Percentiles rank a stretch among this genome's conserved stretches.
Evolutionary conservation across 805 yeast species (phyloP).

Genomic region (Candida sithepensis): DNA sequence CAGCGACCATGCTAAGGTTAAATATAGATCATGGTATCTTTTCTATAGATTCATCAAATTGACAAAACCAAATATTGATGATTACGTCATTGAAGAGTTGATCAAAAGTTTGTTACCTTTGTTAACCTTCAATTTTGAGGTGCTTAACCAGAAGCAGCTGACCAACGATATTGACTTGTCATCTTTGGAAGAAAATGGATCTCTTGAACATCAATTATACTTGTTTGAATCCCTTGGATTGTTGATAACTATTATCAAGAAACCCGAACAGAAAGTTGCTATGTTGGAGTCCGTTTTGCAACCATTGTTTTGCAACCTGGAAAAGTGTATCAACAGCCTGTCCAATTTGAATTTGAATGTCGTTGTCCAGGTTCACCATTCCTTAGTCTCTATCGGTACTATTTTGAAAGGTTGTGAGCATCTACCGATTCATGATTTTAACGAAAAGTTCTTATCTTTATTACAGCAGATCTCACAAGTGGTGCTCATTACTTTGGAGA

Average conservation of each 20-base stretch:
- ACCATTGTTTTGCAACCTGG: conserved; percentile 72
- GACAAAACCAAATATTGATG: conserved; percentile 62
- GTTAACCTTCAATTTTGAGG: conserved; percentile 58
- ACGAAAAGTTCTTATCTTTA: conserved; percentile 28
- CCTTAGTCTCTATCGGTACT: conserved; percentile 85
- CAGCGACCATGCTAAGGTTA: conserved; percentile 67
- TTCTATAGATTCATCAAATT: conserved; percentile 78
- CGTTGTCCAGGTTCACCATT: conserved; percentile 78
- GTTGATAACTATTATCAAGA: conserved; percentile 54
- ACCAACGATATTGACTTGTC: conserved; percentile 32
- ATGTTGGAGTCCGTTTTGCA: conserved; percentile 64
- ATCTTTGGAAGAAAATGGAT: conserved; percentile 49
- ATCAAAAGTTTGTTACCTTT: conserved; percentile 60
- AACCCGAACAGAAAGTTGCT: conserved; percentile 37
- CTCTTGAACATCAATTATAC: conserved; percentile 76
- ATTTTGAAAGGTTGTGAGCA: conserved; percentile 78
- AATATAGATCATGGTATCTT: conserved; percentile 85
- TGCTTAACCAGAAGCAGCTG: conserved; percentile 25
- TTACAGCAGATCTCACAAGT: conserved; percentile 58
- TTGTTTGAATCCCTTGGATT: conserved; percentile 85
- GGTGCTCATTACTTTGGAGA: conserved; percentile 77
- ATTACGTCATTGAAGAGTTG: conserved; percentile 48
- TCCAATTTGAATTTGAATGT: conserved; percentile 37
- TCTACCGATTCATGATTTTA: conserved; percentile 27
- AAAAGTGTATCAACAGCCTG: conserved; percentile 49